Conservation (phyloP, 345 rosid genomes). For the Ceriops decandra region DNA sequence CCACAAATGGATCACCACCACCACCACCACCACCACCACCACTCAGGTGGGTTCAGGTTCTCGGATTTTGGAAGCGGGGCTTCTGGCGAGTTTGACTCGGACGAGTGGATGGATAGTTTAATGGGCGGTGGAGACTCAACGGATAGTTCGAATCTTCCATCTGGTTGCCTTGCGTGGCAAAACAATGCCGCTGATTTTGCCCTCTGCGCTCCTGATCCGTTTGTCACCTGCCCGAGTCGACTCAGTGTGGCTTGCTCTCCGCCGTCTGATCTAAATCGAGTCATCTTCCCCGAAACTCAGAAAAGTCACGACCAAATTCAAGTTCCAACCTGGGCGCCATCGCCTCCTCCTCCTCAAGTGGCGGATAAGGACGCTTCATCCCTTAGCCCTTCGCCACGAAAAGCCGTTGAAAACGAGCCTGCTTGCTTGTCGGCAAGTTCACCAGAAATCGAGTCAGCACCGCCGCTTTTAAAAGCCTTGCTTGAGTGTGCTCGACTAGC, state of each 20-base stretch:
- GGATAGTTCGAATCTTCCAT: constrained; percentile 56
- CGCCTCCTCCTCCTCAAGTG: constrained; percentile 34
- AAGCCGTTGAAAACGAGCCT: constrained; percentile 17
- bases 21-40: not conserved
- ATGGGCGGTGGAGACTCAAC: constrained; percentile 63
- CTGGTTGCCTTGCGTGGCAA: constrained; percentile 72
- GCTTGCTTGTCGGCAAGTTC: constrained; percentile 23
- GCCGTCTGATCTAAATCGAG: constrained; percentile 68
- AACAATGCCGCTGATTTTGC: constrained; percentile 44
- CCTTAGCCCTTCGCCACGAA: constrained; percentile 16
- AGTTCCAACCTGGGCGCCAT: constrained; percentile 37
- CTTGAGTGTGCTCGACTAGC: constrained; percentile 60
- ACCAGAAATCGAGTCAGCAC: constrained; percentile 40
- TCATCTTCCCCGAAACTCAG: constrained; percentile 38
- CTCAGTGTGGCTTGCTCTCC: constrained; percentile 45
- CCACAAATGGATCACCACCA: constrained; percentile 46
- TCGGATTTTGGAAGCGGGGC: constrained; percentile 51
- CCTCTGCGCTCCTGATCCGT: constrained; percentile 65
- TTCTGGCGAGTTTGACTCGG: constrained; percentile 72
- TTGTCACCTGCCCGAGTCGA: constrained; percentile 47
- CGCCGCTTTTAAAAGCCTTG: constrained; percentile 48
- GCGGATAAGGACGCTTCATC: constrained; percentile 27
- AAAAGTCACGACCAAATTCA: constrained; percentile 28
- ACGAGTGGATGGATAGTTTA: constrained; percentile 91
- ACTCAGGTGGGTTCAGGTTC: constrained; percentile 47